Evolutionary conservation across 2,329 filamentous ascomycete species (phyloP).

Genomic region (Phyllosticta capitalensis): DNA sequence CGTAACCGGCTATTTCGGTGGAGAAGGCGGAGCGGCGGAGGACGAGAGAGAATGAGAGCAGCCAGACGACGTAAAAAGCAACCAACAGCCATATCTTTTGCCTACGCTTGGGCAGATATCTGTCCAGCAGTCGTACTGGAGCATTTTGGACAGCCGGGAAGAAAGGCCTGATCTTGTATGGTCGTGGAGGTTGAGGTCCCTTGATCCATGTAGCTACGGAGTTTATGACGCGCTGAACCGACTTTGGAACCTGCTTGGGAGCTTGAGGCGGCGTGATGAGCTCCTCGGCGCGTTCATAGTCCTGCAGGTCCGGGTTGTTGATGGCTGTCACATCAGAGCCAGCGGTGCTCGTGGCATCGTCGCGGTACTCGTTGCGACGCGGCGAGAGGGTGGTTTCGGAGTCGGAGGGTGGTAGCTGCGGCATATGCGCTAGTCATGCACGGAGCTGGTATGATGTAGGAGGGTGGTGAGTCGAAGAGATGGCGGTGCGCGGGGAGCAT

Average conservation of each 20-base stretch:
- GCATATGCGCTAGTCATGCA: neutral
- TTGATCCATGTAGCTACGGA: conserved; percentile 36
- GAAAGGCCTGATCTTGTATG: conserved; percentile 42
- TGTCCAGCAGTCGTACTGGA: conserved; percentile 55
- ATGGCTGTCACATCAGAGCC: conserved; percentile 19
- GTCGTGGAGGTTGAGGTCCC: conserved; percentile 39
- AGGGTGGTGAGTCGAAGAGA: neutral
- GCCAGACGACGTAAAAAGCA: conserved; percentile 56
- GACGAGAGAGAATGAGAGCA: conserved; percentile 59
- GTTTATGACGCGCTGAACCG: conserved; percentile 37
- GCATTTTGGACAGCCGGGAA: conserved; percentile 59
- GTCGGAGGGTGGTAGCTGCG: neutral
- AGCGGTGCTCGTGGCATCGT: conserved; percentile 20
- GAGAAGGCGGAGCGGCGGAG: conserved; percentile 53
- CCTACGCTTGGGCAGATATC: conserved; percentile 48
- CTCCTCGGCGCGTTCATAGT: conserved; percentile 25
- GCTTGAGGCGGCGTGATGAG: conserved; percentile 17
- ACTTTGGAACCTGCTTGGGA: conserved; percentile 40
- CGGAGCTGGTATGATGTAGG: neutral
- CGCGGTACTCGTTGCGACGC: conserved; percentile 19
- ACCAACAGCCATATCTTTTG: conserved; percentile 52
- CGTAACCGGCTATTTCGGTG: conserved; percentile 57
- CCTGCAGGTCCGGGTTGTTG: conserved; percentile 15
- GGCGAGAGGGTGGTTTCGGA: neutral
- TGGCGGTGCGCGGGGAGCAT: neutral